Percentiles rank a stretch among this genome's conserved stretches.
Evolutionary conservation across 768 basidiomycete species (phyloP).

Genomic region (Kwoniella sp.): DNA sequence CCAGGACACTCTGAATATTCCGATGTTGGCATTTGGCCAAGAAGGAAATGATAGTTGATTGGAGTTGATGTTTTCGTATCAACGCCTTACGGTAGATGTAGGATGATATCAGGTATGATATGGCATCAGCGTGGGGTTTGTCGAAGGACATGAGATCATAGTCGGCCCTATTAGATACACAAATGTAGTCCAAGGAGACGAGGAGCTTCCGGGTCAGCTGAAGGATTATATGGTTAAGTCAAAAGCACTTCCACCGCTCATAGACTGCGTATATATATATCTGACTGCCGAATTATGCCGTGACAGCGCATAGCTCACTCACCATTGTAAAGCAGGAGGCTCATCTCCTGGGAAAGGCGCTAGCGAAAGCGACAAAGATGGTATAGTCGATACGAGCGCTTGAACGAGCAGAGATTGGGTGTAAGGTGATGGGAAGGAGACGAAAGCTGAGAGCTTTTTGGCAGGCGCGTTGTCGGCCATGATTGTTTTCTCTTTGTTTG

Average conservation of each 20-base stretch:
- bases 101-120: constrained; percentile 67
- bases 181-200: too few relatives aligned
- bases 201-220: too few relatives aligned
- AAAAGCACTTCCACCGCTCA: too few relatives aligned
- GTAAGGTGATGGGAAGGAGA: constrained; percentile 66
- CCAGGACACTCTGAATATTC: constrained; percentile 63
- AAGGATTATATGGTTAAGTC: too few relatives aligned
- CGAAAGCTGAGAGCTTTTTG: constrained; percentile 54
- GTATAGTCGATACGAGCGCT: constrained; percentile 57
- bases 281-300: too few relatives aligned
- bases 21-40: constrained; percentile 62
- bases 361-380: constrained; percentile 48
- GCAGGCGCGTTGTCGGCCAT: background rate
- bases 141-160: constrained; percentile 85
- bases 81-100: constrained; percentile 89
- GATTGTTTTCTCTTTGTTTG: too few relatives aligned
- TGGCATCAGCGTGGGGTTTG: constrained; percentile 63
- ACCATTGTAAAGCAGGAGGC: constrained; percentile 48
- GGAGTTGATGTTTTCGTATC: constrained; percentile 91
- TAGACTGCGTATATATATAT: too few relatives aligned
- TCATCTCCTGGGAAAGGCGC: constrained; percentile 43
- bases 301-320: too few relatives aligned
- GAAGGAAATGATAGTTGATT: constrained; percentile 71
- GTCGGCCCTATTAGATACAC: constrained; percentile 63
- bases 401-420: constrained; percentile 61